Evolutionary conservation across 2,329 filamentous ascomycete genomes (phyloP), one percentile per base, ranked within the genome.

Genomic region (Ascochyta viciae-villosae): DNA sequence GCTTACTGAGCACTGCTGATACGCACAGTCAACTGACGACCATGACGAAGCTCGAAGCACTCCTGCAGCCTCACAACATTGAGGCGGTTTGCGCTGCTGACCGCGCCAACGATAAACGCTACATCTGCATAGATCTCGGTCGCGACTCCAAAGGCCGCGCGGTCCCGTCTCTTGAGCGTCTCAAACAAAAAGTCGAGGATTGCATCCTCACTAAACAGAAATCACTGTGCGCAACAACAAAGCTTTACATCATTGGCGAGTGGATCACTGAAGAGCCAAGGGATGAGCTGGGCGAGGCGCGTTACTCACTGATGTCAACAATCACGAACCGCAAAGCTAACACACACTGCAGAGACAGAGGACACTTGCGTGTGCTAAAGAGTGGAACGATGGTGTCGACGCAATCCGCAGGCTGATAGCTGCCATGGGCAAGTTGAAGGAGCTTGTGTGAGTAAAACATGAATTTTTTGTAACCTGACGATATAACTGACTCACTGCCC

Each of bases 171-270:
- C 45, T 64, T 6, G 40, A 55, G 24, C 52, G 56, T 31, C 29
- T 69, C 0, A 29, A 22, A 15, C 19, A 50, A 3, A 37, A 50
- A 1, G 47, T 69, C 7, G 48, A 62, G 4, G 12, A 43, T 23
- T 54, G 52, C 6, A 27, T 64, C 4, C 26, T 50, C 15, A 41
- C 58, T 1, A 33, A 52, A 19, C n/a, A 46, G 2, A 42, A 57
- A 12, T 19, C 10, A 2, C 6, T 38, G 12, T 35, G 27, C 31
- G 26, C 38, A 9, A 53, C 56, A 0, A 70, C 54, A 2, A 72
- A 71, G 49, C 42, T 74, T 5, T 68, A 73, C 38, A 47, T 74
- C 16, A 26, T 67, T 1, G 72, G 72, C 6, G 59, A 65, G 3
- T 73, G 67, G 66, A 62, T 47, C 13, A 43, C 54, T 6, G 42